These are phyloP conservation scores for Hypoxylon sp. DNA, from an alignment of 2,329 filamentous ascomycete genomes.

Conservation along the genomic window DNA sequence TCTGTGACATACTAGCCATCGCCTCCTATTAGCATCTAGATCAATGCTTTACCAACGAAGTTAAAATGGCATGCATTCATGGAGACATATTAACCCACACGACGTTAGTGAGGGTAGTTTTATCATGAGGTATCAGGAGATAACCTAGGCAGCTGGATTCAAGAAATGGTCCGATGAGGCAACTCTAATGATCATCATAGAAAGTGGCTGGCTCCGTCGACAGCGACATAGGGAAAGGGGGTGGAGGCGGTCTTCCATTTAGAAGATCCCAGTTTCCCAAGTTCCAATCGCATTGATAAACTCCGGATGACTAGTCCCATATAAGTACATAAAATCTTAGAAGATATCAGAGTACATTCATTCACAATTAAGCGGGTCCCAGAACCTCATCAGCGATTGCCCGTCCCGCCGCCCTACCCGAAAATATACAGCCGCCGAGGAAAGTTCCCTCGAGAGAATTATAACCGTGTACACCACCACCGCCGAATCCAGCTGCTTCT, in stretches of 20 bases:
- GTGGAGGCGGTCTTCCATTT: background rate
- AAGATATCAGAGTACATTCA: background rate
- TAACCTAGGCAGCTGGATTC: background rate
- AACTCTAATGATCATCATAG: background rate
- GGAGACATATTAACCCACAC: no score
- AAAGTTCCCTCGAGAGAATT: slow-evolving; percentile 75
- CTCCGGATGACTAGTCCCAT: background rate
- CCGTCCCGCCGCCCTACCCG: slow-evolving; percentile 69
- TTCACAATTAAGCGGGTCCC: slow-evolving; percentile 23
- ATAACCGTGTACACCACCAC: slow-evolving; percentile 74
- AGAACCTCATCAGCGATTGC: slow-evolving; percentile 67
- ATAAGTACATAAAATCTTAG: background rate
- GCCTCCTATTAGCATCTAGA: no score
- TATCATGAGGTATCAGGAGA: no score
- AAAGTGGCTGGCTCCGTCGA: background rate
- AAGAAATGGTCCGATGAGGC: background rate
- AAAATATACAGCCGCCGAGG: slow-evolving; percentile 74
- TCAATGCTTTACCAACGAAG: no score
- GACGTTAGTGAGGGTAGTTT: no score
- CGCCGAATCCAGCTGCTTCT: slow-evolving; percentile 73
- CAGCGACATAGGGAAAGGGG: background rate
- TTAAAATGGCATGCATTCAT: no score
- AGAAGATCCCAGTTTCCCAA: background rate
- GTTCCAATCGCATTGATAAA: background rate
- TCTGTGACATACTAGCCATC: no score